Base-by-base conservation (phyloP, 352 stramenopile genomes). In the Pythium myriotylum region DNA sequence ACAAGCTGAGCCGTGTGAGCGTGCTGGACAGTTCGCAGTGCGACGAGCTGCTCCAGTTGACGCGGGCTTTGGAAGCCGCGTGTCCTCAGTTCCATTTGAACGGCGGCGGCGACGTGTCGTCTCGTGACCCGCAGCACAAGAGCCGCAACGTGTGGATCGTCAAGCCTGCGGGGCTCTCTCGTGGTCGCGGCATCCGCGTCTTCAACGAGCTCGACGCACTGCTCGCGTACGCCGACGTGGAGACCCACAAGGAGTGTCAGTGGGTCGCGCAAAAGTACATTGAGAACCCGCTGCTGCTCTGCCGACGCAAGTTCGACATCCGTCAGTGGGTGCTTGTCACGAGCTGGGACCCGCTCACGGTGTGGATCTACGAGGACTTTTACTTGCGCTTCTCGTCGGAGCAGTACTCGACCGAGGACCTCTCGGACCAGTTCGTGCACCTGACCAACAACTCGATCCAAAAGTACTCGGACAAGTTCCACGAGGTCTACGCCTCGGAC, bases 371-470 rank as follows among this genome's bases (percentile, higher is more conserved):
- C 65, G 66, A 91, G 27, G 76, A 97, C 66, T 98, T 86, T 72
- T 98, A 98, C 68, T 63, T 96, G 56, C 87, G 92, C 19, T 98
- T 97, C 63, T 91, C 81, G 47, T 93, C 90, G 1, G 86, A 95
- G 46, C 80, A 84, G 52, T 92, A 90, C 68, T 84, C 80, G 37
- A 86, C 79, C 54, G 73, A 90, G n/a, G 80, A 95, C 60, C 55
- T 93, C 46, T 81, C 65, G 13, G 91, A 98, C 64, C 73, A 82
- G 57, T 97, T 94, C 77, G 85, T 98, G 48, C 93, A 98, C 68
- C 65, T 98, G 35, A 96, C 93, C 29, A 98, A 98, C 74, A 98
- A 98, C 76, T 95, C 77, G 45, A 97, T 98, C 65, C 84, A 92
- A 62, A 98, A 98, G 75, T 84, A 95, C 64, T 91, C 74, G 48